Evolutionary conservation across 768 basidiomycete species (phyloP).

Genomic region (Lactifluus piperatus): DNA sequence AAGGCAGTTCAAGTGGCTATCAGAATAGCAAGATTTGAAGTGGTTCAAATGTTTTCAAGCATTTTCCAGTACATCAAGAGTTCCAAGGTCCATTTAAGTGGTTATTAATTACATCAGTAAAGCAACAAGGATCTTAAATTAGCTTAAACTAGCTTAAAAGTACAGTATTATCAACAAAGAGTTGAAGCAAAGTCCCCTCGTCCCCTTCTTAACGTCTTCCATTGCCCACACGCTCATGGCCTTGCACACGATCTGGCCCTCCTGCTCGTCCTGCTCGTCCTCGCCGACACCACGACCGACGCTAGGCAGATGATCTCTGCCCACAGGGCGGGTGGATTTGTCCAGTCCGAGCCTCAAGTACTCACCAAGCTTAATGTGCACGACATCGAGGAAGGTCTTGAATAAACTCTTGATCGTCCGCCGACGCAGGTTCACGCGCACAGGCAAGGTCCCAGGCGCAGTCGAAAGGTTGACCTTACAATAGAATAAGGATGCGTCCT

Average conservation of each 20-base stretch:
- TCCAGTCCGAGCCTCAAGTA: constrained; percentile 64
- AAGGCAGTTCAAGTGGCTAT: too few relatives aligned
- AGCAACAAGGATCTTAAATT: too few relatives aligned
- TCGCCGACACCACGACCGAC: constrained; percentile 61
- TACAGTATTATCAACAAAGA: too few relatives aligned
- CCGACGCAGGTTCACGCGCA: constrained; percentile 87
- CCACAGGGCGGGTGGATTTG: constrained; percentile 64
- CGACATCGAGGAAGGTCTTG: constrained; percentile 95
- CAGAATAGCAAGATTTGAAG: too few relatives aligned
- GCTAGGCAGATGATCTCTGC: constrained; percentile 60
- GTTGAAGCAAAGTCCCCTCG: constrained; percentile 83
- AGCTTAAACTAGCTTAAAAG: too few relatives aligned
- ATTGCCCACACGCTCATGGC: constrained; percentile 93
- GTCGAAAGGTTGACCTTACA: too few relatives aligned
- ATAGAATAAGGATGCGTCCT: too few relatives aligned
- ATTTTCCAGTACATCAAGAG: too few relatives aligned
- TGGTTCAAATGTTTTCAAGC: too few relatives aligned
- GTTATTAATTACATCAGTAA: too few relatives aligned
- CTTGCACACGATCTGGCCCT: constrained; percentile 32
- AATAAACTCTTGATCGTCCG: constrained; percentile 90
- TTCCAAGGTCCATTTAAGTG: too few relatives aligned
- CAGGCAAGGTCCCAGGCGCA: too few relatives aligned
- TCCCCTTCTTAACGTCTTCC: constrained; percentile 99
- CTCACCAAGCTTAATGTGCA: constrained; percentile 76
- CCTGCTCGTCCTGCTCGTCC: constrained; percentile 44